phyloP scores from a whole-genome alignment of 306 rosid species.

The Hippophae tibetana region DNA sequence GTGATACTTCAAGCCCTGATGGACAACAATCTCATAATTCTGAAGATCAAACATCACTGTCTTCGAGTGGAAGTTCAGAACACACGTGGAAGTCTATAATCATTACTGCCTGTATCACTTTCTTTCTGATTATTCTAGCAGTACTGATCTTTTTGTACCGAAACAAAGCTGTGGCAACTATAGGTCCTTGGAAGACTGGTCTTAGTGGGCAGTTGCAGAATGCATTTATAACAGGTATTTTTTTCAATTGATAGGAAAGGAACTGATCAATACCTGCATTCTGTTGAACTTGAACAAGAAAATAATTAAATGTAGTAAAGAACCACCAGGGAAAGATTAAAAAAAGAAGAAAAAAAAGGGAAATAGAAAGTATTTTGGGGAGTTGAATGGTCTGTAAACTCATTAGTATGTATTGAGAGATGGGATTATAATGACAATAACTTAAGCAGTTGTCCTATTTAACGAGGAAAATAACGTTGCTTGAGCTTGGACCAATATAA shows the following conservation, averaged over 20 bases:
- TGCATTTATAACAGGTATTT: slow-evolving; percentile 82
- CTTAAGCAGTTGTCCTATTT: background rate
- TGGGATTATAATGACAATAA: background rate
- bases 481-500: too few relatives aligned
- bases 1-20: slow-evolving; percentile 13
- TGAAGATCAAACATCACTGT: slow-evolving; percentile 15
- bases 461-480: too few relatives aligned
- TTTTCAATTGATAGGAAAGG: background rate
- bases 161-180: slow-evolving; percentile 52
- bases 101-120: slow-evolving; percentile 23
- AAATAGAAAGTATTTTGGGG: background rate
- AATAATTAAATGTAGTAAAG: background rate
- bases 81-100: slow-evolving; percentile 40
- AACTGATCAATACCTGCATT: background rate
- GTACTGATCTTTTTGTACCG: slow-evolving; percentile 46
- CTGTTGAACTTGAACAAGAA: background rate
- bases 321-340: too few relatives aligned
- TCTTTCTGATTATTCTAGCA: slow-evolving; percentile 34
- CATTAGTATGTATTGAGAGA: background rate
- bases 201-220: slow-evolving; percentile 90
- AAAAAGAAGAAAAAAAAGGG: background rate
- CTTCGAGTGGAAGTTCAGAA: slow-evolving; percentile 18
- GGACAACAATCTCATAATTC: slow-evolving; percentile 8
- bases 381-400: background rate
- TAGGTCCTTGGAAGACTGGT: slow-evolving; percentile 90